These are phyloP conservation scores for Phytophthora hybrid DNA, from an alignment of 352 stramenopile genomes.

Conservation along the genomic window DNA sequence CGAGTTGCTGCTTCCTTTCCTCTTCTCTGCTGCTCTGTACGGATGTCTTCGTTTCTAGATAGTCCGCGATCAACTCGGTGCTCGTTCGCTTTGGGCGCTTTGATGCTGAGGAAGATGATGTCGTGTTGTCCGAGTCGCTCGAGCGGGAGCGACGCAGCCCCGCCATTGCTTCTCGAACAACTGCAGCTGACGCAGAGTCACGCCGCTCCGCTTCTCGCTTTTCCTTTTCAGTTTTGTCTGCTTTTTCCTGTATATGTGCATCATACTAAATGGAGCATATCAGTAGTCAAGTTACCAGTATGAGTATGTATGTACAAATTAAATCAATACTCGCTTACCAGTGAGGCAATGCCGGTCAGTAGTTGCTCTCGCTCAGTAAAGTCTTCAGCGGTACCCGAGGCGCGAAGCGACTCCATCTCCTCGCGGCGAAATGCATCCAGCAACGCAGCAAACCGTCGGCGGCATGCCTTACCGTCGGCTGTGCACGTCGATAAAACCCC, in stretches of 20 bases:
- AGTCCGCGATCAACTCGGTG: slow-evolving; percentile 2
- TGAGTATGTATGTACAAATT: background rate
- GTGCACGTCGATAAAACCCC: background rate
- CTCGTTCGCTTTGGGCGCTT: slow-evolving; percentile 1
- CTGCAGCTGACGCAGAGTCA: slow-evolving; percentile 6
- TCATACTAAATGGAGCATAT: slow-evolving; percentile 6
- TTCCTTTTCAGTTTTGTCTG: slow-evolving; percentile 15
- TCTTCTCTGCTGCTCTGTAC: background rate
- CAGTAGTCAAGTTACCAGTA: background rate
- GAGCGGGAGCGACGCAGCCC: slow-evolving; percentile 1
- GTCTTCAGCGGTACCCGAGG: slow-evolving; percentile 4
- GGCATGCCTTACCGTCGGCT: background rate
- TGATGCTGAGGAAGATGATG: background rate
- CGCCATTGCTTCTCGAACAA: slow-evolving; percentile 11
- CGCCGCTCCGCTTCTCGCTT: slow-evolving; percentile 6
- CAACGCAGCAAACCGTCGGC: background rate
- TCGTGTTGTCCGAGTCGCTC: background rate
- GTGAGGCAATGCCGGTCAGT: background rate
- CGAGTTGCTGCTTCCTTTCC: background rate
- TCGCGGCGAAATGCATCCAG: slow-evolving; percentile 6
- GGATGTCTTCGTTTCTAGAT: slow-evolving; percentile 6
- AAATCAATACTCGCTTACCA: slow-evolving; percentile 5
- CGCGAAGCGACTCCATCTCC: slow-evolving; percentile 6
- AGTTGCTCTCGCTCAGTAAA: slow-evolving; percentile 9
- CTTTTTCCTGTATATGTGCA: slow-evolving; percentile 10